These are phyloP conservation scores for Ziziphus jujuba DNA, from an alignment of 306 rosid species.

Conservation along the genomic window DNA sequence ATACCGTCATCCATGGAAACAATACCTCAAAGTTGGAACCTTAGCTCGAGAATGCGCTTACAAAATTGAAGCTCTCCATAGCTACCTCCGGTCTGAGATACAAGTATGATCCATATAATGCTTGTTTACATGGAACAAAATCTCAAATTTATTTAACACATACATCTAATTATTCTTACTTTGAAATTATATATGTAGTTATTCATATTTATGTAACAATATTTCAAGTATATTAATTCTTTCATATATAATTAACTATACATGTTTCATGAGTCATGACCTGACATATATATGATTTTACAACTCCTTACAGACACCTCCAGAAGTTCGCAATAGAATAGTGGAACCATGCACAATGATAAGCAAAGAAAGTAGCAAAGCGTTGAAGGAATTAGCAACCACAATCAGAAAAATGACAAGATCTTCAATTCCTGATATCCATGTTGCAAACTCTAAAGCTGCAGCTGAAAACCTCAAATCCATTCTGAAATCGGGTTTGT, in stretches of 20 bases:
- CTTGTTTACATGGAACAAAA: too few species aligned
- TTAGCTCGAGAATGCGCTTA: constrained; percentile 23
- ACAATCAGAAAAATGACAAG: constrained; percentile 10
- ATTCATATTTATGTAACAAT: too few species aligned
- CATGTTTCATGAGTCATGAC: too few species aligned
- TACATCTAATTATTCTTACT: too few species aligned
- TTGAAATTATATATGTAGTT: too few species aligned
- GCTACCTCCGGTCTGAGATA: constrained; percentile 16
- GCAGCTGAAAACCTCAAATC: constrained; percentile 19
- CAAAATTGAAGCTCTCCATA: constrained; percentile 24
- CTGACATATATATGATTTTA: background rate
- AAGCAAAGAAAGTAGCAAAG: constrained; percentile 28
- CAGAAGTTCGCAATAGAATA: constrained; percentile 13
- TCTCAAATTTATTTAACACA: too few species aligned
- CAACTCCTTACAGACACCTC: background rate
- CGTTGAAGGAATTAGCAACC: constrained; percentile 18
- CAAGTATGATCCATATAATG: constrained; percentile 14
- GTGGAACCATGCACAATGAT: constrained; percentile 9
- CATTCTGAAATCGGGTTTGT: constrained; percentile 12
- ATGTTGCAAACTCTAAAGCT: constrained; percentile 8
- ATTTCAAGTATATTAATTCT: too few species aligned
- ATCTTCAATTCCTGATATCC: constrained; percentile 5
- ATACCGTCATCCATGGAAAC: constrained; percentile 33
- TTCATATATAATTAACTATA: too few species aligned
- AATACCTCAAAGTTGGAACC: constrained; percentile 25